These are phyloP conservation scores for Avena eriantha DNA, from an alignment of 176 grass and related monocot genomes.

Conservation along the genomic window DNA sequence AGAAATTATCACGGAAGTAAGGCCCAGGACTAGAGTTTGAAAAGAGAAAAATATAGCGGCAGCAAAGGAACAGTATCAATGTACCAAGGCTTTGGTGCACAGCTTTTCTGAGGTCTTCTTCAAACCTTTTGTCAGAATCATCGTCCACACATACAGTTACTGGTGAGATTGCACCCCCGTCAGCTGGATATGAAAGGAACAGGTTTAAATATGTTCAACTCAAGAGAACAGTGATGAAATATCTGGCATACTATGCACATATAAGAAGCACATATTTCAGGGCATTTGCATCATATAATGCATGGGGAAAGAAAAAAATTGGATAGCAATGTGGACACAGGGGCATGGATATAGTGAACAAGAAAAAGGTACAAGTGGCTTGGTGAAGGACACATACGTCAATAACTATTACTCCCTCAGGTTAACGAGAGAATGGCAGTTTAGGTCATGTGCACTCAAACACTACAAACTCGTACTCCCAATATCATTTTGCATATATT, in stretches of 20 bases:
- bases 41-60: conserved; percentile 1
- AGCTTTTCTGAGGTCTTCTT: conserved; percentile 86
- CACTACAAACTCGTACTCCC: neutral
- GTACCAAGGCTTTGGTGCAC: conserved; percentile 95
- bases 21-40: conserved; percentile 2
- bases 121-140: conserved; percentile 79
- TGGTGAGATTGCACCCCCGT: conserved; percentile 47
- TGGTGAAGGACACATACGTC: conserved; percentile 18
- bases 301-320: conserved; percentile 3
- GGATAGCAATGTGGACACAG: neutral
- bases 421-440: neutral
- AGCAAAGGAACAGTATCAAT: neutral
- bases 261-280: neutral
- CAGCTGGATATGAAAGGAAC: conserved; percentile 52
- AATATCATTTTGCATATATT: neutral
- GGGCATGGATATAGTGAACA: conserved; percentile 13
- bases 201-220: conserved; percentile 32
- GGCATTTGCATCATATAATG: conserved; percentile 1
- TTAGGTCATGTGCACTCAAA: conserved; percentile 6
- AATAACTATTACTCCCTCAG: neutral
- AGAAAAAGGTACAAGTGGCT: neutral
- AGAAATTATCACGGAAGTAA: conserved; percentile 4
- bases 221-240: conserved; percentile 21
- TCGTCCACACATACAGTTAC: conserved; percentile 49
- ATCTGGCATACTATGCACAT: neutral